Conservation (phyloP, 495 filamentous ascomycete genomes). For the Aspergillus nanangensis region DNA sequence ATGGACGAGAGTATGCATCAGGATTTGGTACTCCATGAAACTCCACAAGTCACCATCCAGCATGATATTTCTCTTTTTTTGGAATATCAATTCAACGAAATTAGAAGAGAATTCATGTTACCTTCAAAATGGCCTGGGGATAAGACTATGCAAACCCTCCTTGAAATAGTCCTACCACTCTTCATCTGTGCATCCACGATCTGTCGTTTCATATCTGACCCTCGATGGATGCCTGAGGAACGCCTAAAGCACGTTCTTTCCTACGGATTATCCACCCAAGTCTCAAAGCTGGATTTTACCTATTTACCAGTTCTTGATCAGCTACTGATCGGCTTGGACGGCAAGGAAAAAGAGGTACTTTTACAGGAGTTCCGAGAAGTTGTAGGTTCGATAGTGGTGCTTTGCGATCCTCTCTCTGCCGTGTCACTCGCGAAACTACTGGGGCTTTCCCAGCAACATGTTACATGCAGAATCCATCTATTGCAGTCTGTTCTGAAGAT, state of each 20-base stretch:
- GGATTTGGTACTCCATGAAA: constrained; percentile 11
- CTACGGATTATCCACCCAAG: constrained; percentile 4
- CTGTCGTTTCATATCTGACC: constrained; percentile 20
- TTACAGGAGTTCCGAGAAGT: constrained; percentile 12
- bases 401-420: constrained; percentile 12
- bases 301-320: constrained; percentile 22
- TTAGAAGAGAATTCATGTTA: constrained; percentile 4
- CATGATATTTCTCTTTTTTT: constrained; percentile 22
- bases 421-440: constrained; percentile 11
- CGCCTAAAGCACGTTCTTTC: constrained; percentile 13
- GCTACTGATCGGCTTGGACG: constrained; percentile 6
- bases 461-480: constrained; percentile 1
- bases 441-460: not conserved
- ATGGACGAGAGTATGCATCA: constrained; percentile 4
- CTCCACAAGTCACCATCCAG: constrained; percentile 10
- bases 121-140: constrained; percentile 32
- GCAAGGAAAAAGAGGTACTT: not conserved
- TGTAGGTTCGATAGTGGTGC: constrained; percentile 13
- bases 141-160: constrained; percentile 5
- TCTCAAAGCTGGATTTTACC: constrained; percentile 12
- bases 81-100: constrained; percentile 7
- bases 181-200: constrained; percentile 28
- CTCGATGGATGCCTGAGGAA: constrained; percentile 8
- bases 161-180: constrained; percentile 15
- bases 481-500: constrained; percentile 18